Base-by-base conservation (phyloP, 1,284 basidiomycete species). In the Ustilago xerochloae region DNA sequence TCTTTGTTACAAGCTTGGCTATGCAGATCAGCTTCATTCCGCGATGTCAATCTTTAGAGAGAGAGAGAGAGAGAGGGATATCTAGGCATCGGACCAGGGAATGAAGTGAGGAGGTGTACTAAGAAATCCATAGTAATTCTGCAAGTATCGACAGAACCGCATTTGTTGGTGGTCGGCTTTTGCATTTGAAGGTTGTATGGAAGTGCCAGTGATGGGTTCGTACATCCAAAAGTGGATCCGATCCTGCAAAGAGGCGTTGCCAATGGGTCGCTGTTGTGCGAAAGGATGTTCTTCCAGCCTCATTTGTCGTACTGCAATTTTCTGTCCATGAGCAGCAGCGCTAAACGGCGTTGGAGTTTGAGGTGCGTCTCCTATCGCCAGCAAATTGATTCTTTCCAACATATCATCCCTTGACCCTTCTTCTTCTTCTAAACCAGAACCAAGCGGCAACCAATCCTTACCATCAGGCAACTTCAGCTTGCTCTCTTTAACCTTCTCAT, bases 51-150 rank as follows among this genome's bases (percentile, higher is more conserved):
- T n/a, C n/a, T n/a, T n/a, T n/a, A n/a, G n/a, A n/a, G n/a, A n/a
- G n/a, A n/a, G n/a, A n/a, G n/a, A n/a, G n/a, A n/a, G n/a, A n/a
- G n/a, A n/a, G n/a, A n/a, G n/a, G n/a, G n/a, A n/a, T n/a, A n/a
- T n/a, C n/a, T n/a, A n/a, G 12, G 36, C 24, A 33, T 30, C 3
- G 20, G 43, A 55, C 69, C 69, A 72, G 1, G 63, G 52, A 32
- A 66, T 15, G 43, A 72, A 72, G 32, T 54, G 22, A n/a, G 63
- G 56, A 33, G 60, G 38, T n/a, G 30, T 47, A 2, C 30, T 22
- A 10, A 63, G 45, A 29, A 63, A 68, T 36, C 70, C 70, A 29
- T 73, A 73, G 33, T 68, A 73, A 39, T 64, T 73, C 20, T 68
- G 70, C 29, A 68, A 13, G 45, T 24, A 32, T 58, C 63, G 54